These are phyloP conservation scores for Mesotaenium endlicherianum DNA, from an alignment of 139 green algal genomes.

Conservation along the genomic window DNA sequence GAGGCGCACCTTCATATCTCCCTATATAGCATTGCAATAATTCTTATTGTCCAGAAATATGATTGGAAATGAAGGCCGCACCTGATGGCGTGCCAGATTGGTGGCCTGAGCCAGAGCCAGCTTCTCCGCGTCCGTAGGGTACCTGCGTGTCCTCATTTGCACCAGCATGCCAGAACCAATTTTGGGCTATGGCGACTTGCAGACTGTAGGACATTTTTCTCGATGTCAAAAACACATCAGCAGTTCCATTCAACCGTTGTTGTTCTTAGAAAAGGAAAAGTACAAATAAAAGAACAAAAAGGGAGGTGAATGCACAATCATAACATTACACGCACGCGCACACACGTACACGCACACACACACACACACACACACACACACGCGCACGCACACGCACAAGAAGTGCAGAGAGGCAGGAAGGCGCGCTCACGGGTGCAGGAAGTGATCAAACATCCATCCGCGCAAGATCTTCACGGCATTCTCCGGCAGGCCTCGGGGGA, in stretches of 20 bases:
- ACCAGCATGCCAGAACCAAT: too few species aligned
- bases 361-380: background rate
- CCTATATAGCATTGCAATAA: too few species aligned
- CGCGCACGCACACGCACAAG: background rate
- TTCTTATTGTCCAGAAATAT: too few species aligned
- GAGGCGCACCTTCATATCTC: background rate
- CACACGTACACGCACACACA: background rate
- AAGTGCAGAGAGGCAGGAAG: background rate
- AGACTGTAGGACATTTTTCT: too few species aligned
- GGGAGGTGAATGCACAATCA: too few species aligned
- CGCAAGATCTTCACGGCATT: background rate
- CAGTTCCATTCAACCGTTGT: too few species aligned
- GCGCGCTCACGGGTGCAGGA: conserved; percentile 27
- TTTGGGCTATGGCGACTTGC: too few species aligned
- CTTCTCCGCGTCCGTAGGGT: conserved; percentile 18
- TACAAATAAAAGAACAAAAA: too few species aligned
- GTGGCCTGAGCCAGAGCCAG: background rate
- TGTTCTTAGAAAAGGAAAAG: too few species aligned
- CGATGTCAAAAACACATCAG: too few species aligned
- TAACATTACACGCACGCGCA: background rate
- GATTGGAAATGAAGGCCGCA: background rate
- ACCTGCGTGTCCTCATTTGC: conserved; percentile 1
- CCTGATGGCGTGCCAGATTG: background rate
- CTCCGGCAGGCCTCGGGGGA: conserved; percentile 17
- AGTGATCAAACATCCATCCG: conserved; percentile 27